Percentiles rank a stretch among this genome's conserved stretches.
Conservation (phyloP, 2,329 filamentous ascomycete species). For the Epicoccum nigrum region DNA sequence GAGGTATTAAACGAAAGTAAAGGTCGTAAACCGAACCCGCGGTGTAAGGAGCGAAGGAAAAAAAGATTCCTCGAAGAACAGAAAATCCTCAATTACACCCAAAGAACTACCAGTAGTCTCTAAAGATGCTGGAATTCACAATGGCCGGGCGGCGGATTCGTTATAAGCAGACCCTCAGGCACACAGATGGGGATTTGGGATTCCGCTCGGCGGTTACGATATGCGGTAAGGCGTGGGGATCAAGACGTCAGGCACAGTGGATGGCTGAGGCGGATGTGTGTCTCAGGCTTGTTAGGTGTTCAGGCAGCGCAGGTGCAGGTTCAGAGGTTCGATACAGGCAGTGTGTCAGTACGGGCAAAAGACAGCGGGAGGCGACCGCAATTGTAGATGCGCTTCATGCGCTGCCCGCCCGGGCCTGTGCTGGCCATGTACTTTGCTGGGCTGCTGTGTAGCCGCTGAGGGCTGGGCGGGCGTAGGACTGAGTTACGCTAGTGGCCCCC, state of each 20-base stretch:
- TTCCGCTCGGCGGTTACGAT: conserved; percentile 21
- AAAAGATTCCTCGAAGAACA: background rate
- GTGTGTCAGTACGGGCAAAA: conserved; percentile 42
- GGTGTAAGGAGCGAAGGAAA: conserved; percentile 21
- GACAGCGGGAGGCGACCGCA: conserved; percentile 38
- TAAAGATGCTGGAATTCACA: conserved; percentile 12
- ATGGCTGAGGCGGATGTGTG: conserved; percentile 41
- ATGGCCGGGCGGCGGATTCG: conserved; percentile 33
- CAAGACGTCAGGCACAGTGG: conserved; percentile 34
- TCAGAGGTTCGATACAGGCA: conserved; percentile 38
- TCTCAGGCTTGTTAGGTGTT: conserved; percentile 43
- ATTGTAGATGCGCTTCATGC: conserved; percentile 46
- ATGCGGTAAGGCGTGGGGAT: conserved; percentile 20
- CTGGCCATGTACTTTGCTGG: conserved; percentile 15
- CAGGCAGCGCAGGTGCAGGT: conserved; percentile 31
- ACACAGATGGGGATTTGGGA: conserved; percentile 12
- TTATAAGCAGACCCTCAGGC: conserved; percentile 41
- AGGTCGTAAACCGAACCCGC: conserved; percentile 39
- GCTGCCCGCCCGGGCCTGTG: conserved; percentile 24
- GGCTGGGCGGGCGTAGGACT: conserved; percentile 11
- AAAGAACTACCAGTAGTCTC: conserved; percentile 49
- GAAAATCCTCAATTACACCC: conserved; percentile 12
- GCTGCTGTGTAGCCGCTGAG: conserved; percentile 32
- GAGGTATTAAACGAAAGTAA: conserved; percentile 35
- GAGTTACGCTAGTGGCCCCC: conserved; percentile 1